phyloP scores from a whole-genome alignment of 371 early-diverging fungal genomes.

The Smittium culicis region DNA sequence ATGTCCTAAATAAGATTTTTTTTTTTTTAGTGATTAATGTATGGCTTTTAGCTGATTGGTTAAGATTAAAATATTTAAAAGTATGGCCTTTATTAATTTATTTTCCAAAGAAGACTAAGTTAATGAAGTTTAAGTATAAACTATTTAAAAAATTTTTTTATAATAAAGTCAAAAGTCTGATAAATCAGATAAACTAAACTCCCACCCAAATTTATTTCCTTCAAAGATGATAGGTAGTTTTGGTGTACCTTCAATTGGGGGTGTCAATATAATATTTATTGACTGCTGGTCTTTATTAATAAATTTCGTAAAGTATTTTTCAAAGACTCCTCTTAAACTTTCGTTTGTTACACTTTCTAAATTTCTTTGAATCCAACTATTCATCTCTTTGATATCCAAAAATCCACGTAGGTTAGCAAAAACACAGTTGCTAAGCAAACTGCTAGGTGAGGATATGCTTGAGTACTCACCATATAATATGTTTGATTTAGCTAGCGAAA shows the following conservation, averaged over 20 bases:
- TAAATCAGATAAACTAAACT: neutral
- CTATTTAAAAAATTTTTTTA: too few relatives aligned
- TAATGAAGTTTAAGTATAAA: too few relatives aligned
- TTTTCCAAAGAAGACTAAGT: too few relatives aligned
- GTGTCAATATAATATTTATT: neutral
- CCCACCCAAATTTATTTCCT: neutral
- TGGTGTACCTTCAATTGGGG: neutral
- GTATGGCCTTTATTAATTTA: too few relatives aligned
- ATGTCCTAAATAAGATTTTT: too few relatives aligned
- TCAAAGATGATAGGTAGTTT: neutral
- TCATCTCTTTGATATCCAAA: neutral
- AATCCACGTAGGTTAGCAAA: neutral
- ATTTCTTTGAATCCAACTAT: neutral
- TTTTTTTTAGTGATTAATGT: too few relatives aligned
- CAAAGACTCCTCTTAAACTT: neutral
- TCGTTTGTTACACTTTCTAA: neutral
- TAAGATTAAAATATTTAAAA: too few relatives aligned
- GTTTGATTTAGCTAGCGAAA: constrained; percentile 6
- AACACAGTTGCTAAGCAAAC: neutral
- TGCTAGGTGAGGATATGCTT: neutral
- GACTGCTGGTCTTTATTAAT: neutral
- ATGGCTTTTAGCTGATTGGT: too few relatives aligned
- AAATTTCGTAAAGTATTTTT: neutral
- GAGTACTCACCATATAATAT: neutral
- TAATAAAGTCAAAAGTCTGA: too few relatives aligned